Conservation (phyloP, 257 asterid species). For the Mitragyna speciosa region DNA sequence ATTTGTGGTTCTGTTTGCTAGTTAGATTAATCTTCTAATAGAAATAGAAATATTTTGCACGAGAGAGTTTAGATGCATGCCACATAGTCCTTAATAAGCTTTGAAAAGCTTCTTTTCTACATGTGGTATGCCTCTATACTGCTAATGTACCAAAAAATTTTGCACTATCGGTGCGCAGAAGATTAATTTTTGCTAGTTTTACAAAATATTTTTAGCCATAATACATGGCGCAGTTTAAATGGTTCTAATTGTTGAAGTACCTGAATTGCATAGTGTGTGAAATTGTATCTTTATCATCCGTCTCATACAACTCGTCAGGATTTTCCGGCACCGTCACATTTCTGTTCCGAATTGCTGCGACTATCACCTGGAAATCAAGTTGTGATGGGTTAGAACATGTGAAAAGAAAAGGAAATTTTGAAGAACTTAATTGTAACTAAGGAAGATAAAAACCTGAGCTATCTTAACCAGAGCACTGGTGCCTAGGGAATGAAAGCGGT, state of each 20-base stretch:
- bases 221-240: no score
- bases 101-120: no score
- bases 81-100: no score
- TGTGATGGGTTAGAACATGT: not conserved
- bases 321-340: conserved; percentile 29
- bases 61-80: no score
- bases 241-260: not conserved
- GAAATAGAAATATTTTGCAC: no score
- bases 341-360: conserved; percentile 36
- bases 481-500: conserved; percentile 35
- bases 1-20: not conserved
- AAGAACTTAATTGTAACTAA: not conserved
- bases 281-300: not conserved
- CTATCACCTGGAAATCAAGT: conserved; percentile 32
- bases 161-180: no score
- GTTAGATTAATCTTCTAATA: no score
- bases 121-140: no score
- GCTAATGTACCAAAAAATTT: no score
- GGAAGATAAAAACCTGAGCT: conserved; percentile 30
- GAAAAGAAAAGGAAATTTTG: not conserved
- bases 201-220: not conserved
- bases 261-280: conserved; percentile 18
- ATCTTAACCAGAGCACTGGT: conserved; percentile 40
- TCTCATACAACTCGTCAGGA: conserved; percentile 11
- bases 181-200: not conserved